Evolutionary conservation across 345 rosid species (phyloP).

Genomic region (Abelmoschus esculentus): DNA sequence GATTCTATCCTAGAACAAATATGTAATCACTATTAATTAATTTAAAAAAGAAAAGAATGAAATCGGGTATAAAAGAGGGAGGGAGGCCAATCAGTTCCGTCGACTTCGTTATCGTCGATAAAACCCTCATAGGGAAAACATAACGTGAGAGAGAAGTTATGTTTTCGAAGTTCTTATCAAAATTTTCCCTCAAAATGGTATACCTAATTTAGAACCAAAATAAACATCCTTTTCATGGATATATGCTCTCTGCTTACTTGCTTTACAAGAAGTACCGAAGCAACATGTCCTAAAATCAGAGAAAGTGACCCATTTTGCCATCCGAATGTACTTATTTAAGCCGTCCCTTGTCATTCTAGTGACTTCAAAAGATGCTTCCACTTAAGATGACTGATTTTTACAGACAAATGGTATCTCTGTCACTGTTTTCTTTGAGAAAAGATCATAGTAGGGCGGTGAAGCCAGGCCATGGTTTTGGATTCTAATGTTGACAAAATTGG

Average conservation of each 20-base stretch:
- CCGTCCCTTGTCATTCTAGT: neutral
- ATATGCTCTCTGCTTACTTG: neutral
- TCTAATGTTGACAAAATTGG: neutral
- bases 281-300: neutral
- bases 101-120: too few relatives aligned
- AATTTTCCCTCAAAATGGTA: neutral
- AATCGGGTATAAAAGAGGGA: too few relatives aligned
- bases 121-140: too few relatives aligned
- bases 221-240: neutral
- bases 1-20: too few relatives aligned
- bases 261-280: neutral
- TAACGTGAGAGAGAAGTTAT: too few relatives aligned
- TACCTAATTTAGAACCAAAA: neutral
- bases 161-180: too few relatives aligned
- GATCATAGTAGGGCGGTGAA: conserved; percentile 3
- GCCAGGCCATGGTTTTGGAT: neutral
- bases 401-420: neutral
- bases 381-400: neutral
- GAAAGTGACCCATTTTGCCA: neutral
- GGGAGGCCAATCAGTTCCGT: too few relatives aligned
- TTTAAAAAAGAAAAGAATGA: too few relatives aligned
- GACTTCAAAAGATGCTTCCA: neutral
- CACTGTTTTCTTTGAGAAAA: neutral
- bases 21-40: too few relatives aligned
- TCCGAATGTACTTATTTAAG: neutral